Base-by-base conservation (phyloP, 805 yeast genomes). In the Lipomyces lipofer region DNA sequence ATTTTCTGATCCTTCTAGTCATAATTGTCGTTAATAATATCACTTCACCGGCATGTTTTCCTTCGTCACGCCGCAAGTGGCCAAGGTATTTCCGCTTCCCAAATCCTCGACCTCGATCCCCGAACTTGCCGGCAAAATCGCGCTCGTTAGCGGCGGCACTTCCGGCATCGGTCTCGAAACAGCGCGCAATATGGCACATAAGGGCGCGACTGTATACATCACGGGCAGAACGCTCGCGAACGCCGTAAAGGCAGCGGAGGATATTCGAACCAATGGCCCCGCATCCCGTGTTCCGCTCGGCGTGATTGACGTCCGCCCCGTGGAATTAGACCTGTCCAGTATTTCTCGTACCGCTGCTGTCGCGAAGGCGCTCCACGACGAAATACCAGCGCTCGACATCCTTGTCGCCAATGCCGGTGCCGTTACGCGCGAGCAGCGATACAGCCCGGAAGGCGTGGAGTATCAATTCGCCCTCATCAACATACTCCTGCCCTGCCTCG, bases 111-210 rank as follows among this genome's bases (percentile, higher is more conserved):
- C n/a, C 10, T 36, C 40, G 13, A 36, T 36, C 13, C 40, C 40
- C 25, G 40, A 36, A 3, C 13, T 36, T 22, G 13, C 40, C 19
- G 40, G 40, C 40, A 36, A 36, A 25, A 17, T 8, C 4, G 40
- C 40, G 40, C 27, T 49, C n/a, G 43, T 49, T 15, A 49, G 52
- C 9, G 53, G 53, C 9, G 53, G 49, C 29, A 49, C 53, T 9
- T 43, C 53, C 24, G 53, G 53, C 19, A 35, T 49, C 19, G 53
- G 53, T n/a, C 38, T 43, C 29, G 53, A 49, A 15, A 19, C 46
- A 2, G 49, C 39, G 17, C n/a, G 33, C 22, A 24, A 33, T 3
- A 33, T 49, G 27, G 49, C 24, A 21, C 21, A 30, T n/a, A 21
- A 28, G 30, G 30, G 24, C 17, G 53, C 53, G 6, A 42, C 30